Evolutionary conservation across 768 basidiomycete species (phyloP).

Genomic region (Leucosporidium yakuticum): DNA sequence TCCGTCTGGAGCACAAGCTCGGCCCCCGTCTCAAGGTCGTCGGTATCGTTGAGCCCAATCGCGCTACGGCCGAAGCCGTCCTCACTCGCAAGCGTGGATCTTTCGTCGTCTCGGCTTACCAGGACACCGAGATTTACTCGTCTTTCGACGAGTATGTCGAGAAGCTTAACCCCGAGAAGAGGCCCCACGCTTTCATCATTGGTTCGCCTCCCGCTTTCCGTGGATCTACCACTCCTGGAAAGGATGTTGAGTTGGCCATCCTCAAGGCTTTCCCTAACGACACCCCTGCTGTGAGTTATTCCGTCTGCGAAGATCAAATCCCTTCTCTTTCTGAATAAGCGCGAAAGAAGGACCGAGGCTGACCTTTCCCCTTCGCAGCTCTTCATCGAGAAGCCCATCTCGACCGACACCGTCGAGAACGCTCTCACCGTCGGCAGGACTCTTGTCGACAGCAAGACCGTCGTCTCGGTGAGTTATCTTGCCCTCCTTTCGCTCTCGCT

Average conservation of each 20-base stretch:
- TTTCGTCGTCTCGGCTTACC: constrained; percentile 89
- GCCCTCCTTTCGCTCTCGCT: background rate
- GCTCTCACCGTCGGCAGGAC: constrained; percentile 23
- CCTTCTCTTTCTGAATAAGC: no score
- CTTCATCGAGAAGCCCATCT: constrained; percentile 40
- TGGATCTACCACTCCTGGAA: constrained; percentile 32
- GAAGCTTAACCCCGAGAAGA: constrained; percentile 27
- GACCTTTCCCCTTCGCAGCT: constrained; percentile 15
- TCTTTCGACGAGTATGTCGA: constrained; percentile 35
- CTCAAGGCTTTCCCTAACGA: constrained; percentile 51
- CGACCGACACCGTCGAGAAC: constrained; percentile 32
- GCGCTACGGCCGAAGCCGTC: constrained; percentile 69
- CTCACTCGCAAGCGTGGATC: constrained; percentile 86
- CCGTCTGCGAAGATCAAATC: no score
- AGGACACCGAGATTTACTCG: constrained; percentile 76
- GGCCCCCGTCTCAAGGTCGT: constrained; percentile 92
- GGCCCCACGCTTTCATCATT: constrained; percentile 37
- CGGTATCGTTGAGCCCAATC: constrained; percentile 84
- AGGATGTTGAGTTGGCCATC: constrained; percentile 38
- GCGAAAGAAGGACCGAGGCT: background rate
- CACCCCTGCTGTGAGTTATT: constrained; percentile 23
- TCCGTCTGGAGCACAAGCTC: constrained; percentile 64
- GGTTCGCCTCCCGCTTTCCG: constrained; percentile 39
- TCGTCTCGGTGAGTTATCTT: constrained; percentile 17
- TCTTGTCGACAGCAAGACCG: constrained; percentile 31